phyloP scores from a whole-genome alignment of 768 basidiomycete species.

The Serendipita sp. region DNA sequence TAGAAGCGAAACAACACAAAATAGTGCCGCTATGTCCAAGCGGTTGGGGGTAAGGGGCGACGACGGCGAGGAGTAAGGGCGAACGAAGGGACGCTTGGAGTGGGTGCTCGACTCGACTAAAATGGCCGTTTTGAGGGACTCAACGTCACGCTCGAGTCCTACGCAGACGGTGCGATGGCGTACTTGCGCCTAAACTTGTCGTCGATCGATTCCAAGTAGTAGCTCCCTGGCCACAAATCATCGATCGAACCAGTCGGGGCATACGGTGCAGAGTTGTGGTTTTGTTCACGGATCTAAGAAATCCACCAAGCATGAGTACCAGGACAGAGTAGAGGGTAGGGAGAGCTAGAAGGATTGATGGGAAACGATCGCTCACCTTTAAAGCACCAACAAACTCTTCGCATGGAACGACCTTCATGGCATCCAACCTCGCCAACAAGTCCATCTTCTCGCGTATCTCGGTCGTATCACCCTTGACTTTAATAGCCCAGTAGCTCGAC shows the following conservation, averaged over 20 bases:
- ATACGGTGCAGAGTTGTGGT: conserved; percentile 82
- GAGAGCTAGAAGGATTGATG: no score
- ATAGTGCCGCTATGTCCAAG: no score
- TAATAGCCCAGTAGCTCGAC: conserved; percentile 81
- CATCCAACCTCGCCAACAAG: conserved; percentile 56
- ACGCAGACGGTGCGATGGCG: conserved; percentile 25
- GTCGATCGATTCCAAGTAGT: conserved; percentile 86
- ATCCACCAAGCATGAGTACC: neutral
- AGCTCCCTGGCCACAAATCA: conserved; percentile 87
- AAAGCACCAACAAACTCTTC: conserved; percentile 84
- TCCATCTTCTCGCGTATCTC: conserved; percentile 73
- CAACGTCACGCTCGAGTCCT: no score
- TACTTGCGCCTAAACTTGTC: conserved; percentile 87
- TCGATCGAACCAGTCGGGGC: conserved; percentile 73
- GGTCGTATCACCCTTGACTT: conserved; percentile 74
- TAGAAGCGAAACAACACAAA: no score
- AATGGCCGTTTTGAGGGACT: no score
- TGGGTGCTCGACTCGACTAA: no score
- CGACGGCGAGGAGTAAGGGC: no score
- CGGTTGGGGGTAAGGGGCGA: no score
- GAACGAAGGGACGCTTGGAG: no score
- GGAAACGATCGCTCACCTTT: conserved; percentile 28
- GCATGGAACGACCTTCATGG: conserved; percentile 83
- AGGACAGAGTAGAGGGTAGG: conserved; percentile 5
- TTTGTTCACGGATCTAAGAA: conserved; percentile 82